Evolutionary conservation across 1,139 yeast genomes (phyloP).

Genomic region (Magnusiomyces paraingens): DNA sequence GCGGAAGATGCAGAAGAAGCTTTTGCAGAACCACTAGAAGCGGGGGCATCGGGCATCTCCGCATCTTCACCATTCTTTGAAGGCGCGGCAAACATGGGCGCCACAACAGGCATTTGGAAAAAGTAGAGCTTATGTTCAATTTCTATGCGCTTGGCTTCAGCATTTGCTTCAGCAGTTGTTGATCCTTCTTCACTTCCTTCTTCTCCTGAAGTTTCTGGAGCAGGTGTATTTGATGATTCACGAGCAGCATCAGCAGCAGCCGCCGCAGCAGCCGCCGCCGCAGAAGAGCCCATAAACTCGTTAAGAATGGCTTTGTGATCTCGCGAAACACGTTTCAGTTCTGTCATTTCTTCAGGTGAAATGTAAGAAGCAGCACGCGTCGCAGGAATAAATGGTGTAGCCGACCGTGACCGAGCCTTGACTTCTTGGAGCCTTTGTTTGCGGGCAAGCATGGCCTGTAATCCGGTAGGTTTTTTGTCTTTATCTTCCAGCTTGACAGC

Average conservation of each 20-base stretch:
- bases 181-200: conserved; percentile 28
- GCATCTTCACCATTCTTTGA: conserved; percentile 19
- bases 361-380: conserved; percentile 14
- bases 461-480: neutral
- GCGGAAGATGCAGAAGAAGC: neutral
- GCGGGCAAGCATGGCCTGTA: neutral
- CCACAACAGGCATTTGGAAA: conserved; percentile 63
- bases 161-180: conserved; percentile 1
- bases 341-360: conserved; percentile 23
- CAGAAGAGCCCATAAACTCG: conserved; percentile 20
- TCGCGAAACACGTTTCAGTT: conserved; percentile 23
- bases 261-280: neutral
- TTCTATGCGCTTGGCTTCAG: conserved; percentile 11
- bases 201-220: neutral
- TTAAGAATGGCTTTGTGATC: conserved; percentile 27
- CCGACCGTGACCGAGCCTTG: conserved; percentile 7
- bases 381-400: conserved; percentile 13
- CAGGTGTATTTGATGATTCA: neutral
- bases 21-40: neutral
- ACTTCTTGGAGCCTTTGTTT: neutral
- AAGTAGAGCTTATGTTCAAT: conserved; percentile 45
- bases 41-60: neutral
- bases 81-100: conserved; percentile 47
- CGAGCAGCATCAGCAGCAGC: neutral
- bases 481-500: neutral